A percentile compares a stretch with the other conserved stretches of the same genome.
phyloP scores from a whole-genome alignment of 148 eudicot species.

The Rhododendron ovatum region DNA sequence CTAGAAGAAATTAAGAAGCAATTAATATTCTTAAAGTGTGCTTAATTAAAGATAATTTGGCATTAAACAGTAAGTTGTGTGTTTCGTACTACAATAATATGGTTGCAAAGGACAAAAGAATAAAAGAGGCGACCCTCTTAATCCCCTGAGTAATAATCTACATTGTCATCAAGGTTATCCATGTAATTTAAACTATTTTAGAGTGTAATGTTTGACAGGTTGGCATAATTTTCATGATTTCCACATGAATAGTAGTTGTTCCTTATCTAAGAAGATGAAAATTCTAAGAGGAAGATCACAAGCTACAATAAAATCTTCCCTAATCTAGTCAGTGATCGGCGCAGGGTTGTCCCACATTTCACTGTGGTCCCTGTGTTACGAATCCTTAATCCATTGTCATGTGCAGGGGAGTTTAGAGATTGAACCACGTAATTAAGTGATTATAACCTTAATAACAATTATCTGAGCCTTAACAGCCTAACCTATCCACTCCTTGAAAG shows the following conservation, averaged over 20 bases:
- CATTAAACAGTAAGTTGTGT: conserved; percentile 10
- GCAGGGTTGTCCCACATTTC: not conserved
- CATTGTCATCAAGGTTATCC: not conserved
- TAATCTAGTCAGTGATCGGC: not conserved
- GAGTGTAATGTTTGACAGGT: not conserved
- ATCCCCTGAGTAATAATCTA: not conserved
- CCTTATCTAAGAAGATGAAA: not conserved
- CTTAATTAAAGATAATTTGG: not conserved
- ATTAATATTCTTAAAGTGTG: conserved; percentile 3
- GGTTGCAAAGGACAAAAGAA: conserved; percentile 15
- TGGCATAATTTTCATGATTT: not conserved
- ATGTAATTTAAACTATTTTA: not conserved
- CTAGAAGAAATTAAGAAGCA: conserved; percentile 22
- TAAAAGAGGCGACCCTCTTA: conserved; percentile 24
- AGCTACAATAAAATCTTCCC: not conserved
- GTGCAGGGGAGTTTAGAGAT: too few species aligned
- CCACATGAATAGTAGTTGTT: not conserved
- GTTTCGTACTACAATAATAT: conserved; percentile 1
- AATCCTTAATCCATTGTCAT: too few species aligned
- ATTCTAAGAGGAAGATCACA: too few species aligned
- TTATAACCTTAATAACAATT: too few species aligned
- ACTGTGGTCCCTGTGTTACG: too few species aligned
- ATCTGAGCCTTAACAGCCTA: too few species aligned
- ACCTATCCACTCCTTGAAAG: too few species aligned
- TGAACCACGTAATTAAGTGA: too few species aligned